Conservation (phyloP, 169 alveolate genomes). For the Eimeria praecox region DNA sequence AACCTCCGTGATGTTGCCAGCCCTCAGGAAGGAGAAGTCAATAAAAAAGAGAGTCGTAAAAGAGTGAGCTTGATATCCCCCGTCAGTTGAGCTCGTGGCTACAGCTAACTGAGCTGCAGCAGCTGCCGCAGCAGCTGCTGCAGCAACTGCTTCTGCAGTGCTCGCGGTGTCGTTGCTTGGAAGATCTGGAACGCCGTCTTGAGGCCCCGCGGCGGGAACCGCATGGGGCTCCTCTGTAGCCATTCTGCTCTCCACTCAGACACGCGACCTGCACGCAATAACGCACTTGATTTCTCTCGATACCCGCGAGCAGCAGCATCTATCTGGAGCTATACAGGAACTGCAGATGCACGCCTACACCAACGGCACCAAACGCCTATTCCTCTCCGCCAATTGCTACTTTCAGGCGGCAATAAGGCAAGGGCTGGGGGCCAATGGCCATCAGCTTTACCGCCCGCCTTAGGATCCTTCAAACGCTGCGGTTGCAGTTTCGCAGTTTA, state of each 20-base stretch:
- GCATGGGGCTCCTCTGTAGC: constrained; percentile 57
- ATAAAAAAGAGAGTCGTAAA: constrained; percentile 37
- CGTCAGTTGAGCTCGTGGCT: constrained; percentile 52
- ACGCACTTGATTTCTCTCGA: background rate
- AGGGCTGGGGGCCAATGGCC: background rate
- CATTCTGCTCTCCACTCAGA: constrained; percentile 52
- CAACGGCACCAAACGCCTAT: background rate
- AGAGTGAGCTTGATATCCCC: background rate
- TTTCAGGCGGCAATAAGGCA: background rate
- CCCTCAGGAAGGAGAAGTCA: constrained; percentile 60
- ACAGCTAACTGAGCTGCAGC: constrained; percentile 68
- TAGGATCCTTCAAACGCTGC: background rate
- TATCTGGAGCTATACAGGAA: background rate
- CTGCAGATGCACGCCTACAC: background rate
- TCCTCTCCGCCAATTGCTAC: background rate
- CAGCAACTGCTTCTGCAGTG: constrained; percentile 55
- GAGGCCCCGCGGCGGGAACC: constrained; percentile 37
- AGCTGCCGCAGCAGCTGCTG: constrained; percentile 63
- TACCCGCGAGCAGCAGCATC: constrained; percentile 21
- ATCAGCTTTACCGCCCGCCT: background rate
- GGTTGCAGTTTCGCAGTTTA: background rate
- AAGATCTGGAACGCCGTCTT: constrained; percentile 22
- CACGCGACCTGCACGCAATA: background rate
- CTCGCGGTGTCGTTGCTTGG: background rate
- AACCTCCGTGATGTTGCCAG: constrained; percentile 66